Conservation (phyloP, 768 basidiomycete genomes). For the Coprinopsis sp. region DNA sequence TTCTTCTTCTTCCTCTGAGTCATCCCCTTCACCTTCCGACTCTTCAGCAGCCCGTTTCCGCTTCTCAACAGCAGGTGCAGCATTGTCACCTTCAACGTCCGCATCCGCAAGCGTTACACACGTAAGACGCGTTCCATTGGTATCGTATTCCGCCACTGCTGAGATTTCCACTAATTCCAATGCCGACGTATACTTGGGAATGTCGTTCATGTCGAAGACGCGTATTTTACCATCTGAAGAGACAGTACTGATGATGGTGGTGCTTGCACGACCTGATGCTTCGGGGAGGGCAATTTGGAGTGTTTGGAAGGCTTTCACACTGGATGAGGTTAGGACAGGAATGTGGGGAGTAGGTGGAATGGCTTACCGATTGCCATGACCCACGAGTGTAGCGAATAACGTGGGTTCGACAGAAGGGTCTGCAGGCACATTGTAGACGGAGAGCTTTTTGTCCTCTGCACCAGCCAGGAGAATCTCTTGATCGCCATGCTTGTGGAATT, state of each 20-base stretch:
- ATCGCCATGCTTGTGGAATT: constrained; percentile 61
- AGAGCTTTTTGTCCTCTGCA: constrained; percentile 86
- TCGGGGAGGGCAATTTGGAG: constrained; percentile 55
- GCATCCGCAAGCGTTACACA: constrained; percentile 45
- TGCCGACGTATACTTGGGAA: constrained; percentile 29
- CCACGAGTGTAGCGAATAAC: constrained; percentile 67
- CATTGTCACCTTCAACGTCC: constrained; percentile 14
- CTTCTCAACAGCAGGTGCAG: constrained; percentile 16
- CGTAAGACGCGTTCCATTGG: constrained; percentile 82
- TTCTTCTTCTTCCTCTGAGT: constrained; percentile 18
- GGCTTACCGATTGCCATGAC: constrained; percentile 84
- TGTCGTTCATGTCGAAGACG: constrained; percentile 61
- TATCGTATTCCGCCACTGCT: constrained; percentile 69
- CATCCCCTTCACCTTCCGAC: constrained; percentile 16
- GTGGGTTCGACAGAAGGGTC: constrained; percentile 43
- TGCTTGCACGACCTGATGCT: constrained; percentile 31
- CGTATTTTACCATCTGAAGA: constrained; percentile 89
- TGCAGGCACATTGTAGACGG: constrained; percentile 62
- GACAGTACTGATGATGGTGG: constrained; percentile 66
- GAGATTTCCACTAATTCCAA: constrained; percentile 33
- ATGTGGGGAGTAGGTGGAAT: background rate
- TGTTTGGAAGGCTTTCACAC: constrained; percentile 78
- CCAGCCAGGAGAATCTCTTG: constrained; percentile 76
- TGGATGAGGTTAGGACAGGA: constrained; percentile 23
- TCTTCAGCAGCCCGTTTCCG: constrained; percentile 22